Evolutionary conservation across 1,284 basidiomycete genomes (phyloP), one percentile per base, ranked within the genome.

Genomic region (Sanghuangporus sanghuang): DNA sequence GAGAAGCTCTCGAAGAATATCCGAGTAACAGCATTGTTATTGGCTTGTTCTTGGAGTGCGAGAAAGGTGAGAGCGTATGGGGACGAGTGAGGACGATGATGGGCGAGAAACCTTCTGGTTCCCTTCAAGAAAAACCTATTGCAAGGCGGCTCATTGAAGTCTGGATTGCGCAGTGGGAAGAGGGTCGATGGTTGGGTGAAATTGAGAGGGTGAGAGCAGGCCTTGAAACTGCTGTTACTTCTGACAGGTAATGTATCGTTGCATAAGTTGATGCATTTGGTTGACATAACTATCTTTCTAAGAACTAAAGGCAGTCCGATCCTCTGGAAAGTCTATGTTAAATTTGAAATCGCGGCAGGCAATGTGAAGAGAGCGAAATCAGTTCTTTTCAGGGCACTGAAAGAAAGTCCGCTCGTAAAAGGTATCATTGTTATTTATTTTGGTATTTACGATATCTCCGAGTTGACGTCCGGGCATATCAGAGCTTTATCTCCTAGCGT

Each of bases 401-500:
- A 82, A n/a, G 88, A 92, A 71, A 94, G 92, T 71, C 91, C 92
- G 0, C 77, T 92, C 64, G 79, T 79, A 14, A 95, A 95, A 81
- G 90, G 93, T 91, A 64, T 46, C 16, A 49, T 73, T 68, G 42
- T 14, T 1, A 9, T 9, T 40, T 42, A 39, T 52, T 52, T 44
- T 46, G 44, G 16, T 57, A 46, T 38, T 16, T 21, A 39, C 59
- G 36, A 61, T 60, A 59, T 54, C 40, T 63, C 48, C 35, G 56
- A 63, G 57, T 59, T 68, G 39, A 68, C 59, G 58, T 58, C 56
- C 59, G 59, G 14, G 1, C 27, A 58, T 32, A 63, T 73, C 27
- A 96, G 95, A 89, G 44, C 75, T 97, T 57, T 96, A 96, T 79
- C 78, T 98, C 62, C 71, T 95, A 21, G 92, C 94, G 4, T 97